Percentiles rank a stretch among this genome's conserved stretches.
Evolutionary conservation across 78 protist genomes (phyloP).

Genomic region (Dictyostelium capitatum): DNA sequence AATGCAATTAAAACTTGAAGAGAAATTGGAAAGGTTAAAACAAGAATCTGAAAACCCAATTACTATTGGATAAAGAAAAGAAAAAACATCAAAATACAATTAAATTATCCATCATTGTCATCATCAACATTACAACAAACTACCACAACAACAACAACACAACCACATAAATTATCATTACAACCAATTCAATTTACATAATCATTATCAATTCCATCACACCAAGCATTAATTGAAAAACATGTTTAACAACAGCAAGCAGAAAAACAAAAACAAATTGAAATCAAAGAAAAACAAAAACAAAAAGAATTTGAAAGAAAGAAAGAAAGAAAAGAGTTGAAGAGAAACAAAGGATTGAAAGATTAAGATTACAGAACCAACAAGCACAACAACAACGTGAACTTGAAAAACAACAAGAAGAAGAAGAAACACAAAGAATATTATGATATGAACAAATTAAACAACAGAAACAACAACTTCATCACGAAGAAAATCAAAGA

Average conservation of each 20-base stretch:
- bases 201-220: neutral
- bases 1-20: conserved; percentile 19
- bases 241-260: neutral
- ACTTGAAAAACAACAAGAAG: neutral
- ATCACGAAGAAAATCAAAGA: neutral
- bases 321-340: neutral
- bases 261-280: neutral
- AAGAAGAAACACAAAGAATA: neutral
- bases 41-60: neutral
- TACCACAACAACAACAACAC: no score
- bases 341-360: no score
- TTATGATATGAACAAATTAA: neutral
- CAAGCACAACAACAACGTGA: neutral
- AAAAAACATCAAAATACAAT: no score
- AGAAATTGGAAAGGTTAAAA: neutral
- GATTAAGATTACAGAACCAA: no score
- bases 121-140: no score
- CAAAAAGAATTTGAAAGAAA: neutral
- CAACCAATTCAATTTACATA: neutral
- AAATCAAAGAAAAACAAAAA: conserved; percentile 1
- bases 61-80: neutral
- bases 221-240: conserved; percentile 10
- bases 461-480: no score
- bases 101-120: no score
- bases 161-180: neutral